A percentile compares a stretch with the other conserved stretches of the same genome.
These are phyloP conservation scores for Cladosporium velox DNA, from an alignment of 2,329 filamentous ascomycete genomes.

Conservation along the genomic window DNA sequence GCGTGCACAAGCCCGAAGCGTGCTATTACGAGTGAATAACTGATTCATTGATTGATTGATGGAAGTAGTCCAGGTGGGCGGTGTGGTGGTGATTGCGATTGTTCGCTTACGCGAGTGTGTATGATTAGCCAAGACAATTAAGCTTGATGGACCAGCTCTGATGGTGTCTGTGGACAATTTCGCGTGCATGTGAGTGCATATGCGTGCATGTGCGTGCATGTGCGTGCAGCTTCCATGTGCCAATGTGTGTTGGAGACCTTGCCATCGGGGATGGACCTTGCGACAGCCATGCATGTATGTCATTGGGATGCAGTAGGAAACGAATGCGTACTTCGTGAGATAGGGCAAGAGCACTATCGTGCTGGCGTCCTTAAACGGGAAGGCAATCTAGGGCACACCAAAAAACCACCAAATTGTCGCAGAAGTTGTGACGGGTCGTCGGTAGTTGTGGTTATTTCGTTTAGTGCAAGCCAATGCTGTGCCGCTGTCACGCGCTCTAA, in stretches of 20 bases:
- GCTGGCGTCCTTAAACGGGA: background rate
- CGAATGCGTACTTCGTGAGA: background rate
- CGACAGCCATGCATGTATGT: background rate
- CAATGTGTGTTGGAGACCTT: background rate
- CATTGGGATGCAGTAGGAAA: background rate
- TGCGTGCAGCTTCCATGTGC: background rate
- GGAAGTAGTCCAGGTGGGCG: background rate
- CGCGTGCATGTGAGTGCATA: background rate
- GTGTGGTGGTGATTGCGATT: background rate
- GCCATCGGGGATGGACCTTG: background rate
- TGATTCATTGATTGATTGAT: background rate
- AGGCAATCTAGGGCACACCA: background rate
- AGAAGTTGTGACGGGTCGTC: background rate
- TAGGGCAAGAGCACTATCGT: background rate
- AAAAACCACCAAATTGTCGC: background rate
- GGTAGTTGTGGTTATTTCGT: background rate
- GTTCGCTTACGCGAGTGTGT: background rate
- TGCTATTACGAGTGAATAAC: constrained; percentile 43
- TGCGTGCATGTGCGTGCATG: background rate
- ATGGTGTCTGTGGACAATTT: background rate
- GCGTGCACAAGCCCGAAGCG: constrained; percentile 47
- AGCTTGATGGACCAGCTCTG: background rate
- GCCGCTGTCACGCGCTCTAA: background rate
- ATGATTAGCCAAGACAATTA: background rate
- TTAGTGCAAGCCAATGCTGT: background rate